A percentile compares a stretch with the other conserved stretches of the same genome.
phyloP scores from a whole-genome alignment of 1,139 yeast genomes.

The Pneumocystis wakefieldiae region DNA sequence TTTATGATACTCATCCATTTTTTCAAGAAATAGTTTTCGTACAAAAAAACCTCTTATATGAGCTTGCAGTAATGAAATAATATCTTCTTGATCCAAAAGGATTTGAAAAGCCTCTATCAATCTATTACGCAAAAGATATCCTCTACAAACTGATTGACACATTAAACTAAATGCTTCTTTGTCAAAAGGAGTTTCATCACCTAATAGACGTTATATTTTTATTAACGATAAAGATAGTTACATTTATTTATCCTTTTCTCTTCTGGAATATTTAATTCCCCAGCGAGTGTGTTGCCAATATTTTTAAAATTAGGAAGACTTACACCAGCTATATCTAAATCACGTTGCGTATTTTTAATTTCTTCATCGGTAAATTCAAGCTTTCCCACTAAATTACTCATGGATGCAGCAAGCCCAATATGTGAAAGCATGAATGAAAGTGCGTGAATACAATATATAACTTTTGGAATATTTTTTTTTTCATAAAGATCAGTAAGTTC shows the following conservation, averaged over 20 bases:
- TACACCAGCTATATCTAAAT: constrained; percentile 36
- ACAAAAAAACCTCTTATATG: constrained; percentile 21
- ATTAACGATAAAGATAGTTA: constrained; percentile 4
- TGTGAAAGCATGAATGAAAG: constrained; percentile 53
- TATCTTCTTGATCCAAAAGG: constrained; percentile 8
- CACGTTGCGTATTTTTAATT: constrained; percentile 49
- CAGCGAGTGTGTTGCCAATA: constrained; percentile 26
- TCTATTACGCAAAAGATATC: constrained; percentile 11
- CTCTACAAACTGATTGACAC: constrained; percentile 11
- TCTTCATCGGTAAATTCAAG: constrained; percentile 53
- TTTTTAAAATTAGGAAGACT: constrained; percentile 30
- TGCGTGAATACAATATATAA: constrained; percentile 86
- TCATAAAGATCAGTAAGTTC: constrained; percentile 60
- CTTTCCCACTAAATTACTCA: constrained; percentile 50
- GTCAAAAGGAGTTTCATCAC: constrained; percentile 1
- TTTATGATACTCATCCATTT: not conserved
- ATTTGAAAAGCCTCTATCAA: constrained; percentile 3
- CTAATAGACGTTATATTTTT: not conserved
- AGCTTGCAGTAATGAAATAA: constrained; percentile 7
- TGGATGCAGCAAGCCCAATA: constrained; percentile 42
- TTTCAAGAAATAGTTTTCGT: not conserved
- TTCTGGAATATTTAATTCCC: constrained; percentile 19
- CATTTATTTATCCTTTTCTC: constrained; percentile 22
- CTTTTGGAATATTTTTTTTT: constrained; percentile 83
- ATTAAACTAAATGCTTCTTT: constrained; percentile 1